Evolutionary conservation across 2,329 filamentous ascomycete genomes (phyloP).

Genomic region (Fusarium oligoseptatum): DNA sequence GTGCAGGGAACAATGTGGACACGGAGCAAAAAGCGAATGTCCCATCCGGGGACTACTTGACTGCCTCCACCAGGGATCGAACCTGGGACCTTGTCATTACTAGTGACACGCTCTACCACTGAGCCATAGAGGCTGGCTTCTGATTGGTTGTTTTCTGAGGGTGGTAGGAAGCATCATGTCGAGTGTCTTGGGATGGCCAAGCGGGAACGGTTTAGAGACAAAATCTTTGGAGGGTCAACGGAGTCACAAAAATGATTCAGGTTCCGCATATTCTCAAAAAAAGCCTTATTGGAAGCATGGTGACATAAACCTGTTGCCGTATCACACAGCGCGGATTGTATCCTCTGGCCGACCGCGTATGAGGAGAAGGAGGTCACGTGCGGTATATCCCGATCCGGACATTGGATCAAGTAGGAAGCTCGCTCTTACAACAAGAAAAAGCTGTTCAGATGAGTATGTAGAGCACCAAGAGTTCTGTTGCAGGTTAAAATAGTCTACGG

Average conservation of each 20-base stretch:
- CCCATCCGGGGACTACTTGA: background rate
- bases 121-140: background rate
- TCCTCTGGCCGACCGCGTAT: background rate
- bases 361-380: background rate
- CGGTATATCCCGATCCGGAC: background rate
- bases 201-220: background rate
- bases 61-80: constrained; percentile 1
- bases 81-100: constrained; percentile 1
- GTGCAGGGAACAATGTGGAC: background rate
- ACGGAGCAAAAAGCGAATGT: background rate
- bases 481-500: background rate
- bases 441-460: background rate
- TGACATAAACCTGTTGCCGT: background rate
- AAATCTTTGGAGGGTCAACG: background rate
- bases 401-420: background rate
- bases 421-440: background rate
- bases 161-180: background rate
- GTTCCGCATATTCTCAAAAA: background rate
- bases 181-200: background rate
- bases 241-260: background rate
- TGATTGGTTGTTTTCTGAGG: background rate
- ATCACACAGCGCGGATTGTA: background rate
- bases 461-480: background rate
- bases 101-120: constrained; percentile 3
- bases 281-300: too few relatives aligned